These are phyloP conservation scores for Candida coleopterorum DNA, from an alignment of 805 yeast species.

Conservation along the genomic window DNA sequence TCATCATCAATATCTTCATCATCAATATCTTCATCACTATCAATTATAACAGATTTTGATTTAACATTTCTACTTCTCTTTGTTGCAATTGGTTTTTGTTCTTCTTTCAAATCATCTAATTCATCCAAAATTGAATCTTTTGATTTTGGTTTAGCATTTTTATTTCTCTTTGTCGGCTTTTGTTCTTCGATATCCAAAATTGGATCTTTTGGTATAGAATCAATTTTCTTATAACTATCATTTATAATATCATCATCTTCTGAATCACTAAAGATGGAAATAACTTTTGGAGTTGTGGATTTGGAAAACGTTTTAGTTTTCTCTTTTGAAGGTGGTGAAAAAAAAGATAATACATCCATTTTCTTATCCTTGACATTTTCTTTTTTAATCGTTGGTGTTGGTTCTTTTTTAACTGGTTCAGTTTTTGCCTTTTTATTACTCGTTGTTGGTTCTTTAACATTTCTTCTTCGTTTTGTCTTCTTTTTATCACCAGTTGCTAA, in stretches of 20 bases:
- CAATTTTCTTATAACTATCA: slow-evolving; percentile 9
- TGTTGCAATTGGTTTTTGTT: slow-evolving; percentile 1
- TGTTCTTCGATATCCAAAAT: not conserved
- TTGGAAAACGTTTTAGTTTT: slow-evolving; percentile 5
- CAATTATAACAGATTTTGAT: slow-evolving; percentile 11
- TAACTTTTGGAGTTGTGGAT: slow-evolving; percentile 4
- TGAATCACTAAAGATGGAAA: slow-evolving; percentile 23
- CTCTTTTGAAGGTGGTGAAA: slow-evolving; percentile 12
- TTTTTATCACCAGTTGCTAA: slow-evolving; percentile 43
- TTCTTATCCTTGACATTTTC: slow-evolving; percentile 10
- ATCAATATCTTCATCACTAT: slow-evolving; percentile 17
- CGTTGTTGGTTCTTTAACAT: slow-evolving; percentile 9
- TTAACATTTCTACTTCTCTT: slow-evolving; percentile 8
- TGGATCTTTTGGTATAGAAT: slow-evolving; percentile 6
- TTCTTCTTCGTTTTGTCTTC: slow-evolving; percentile 23
- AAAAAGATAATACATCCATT: slow-evolving; percentile 20
- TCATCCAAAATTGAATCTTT: slow-evolving; percentile 16
- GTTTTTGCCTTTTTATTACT: slow-evolving; percentile 8
- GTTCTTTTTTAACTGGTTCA: slow-evolving; percentile 10
- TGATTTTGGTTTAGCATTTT: slow-evolving; percentile 1
- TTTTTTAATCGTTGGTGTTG: slow-evolving; percentile 6
- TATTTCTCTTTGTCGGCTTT: too few relatives aligned
- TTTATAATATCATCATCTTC: slow-evolving; percentile 30
- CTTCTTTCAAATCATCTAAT: slow-evolving; percentile 18
- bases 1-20: slow-evolving; percentile 14